phyloP scores from a whole-genome alignment of 2,329 filamentous ascomycete genomes.

The Tolypocladium inflatum region DNA sequence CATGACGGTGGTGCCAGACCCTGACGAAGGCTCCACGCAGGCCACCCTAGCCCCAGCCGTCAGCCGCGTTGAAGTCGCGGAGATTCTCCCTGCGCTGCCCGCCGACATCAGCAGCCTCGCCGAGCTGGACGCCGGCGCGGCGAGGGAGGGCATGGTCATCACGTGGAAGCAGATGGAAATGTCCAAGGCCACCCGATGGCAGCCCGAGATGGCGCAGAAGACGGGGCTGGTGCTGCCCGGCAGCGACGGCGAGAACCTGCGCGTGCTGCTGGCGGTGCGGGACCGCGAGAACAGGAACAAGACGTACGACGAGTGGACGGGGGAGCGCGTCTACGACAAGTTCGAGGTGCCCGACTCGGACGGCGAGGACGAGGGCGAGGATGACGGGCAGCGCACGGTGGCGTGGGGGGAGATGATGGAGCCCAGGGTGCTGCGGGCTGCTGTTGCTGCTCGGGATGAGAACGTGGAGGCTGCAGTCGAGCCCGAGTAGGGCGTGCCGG shows the following conservation, averaged over 20 bases:
- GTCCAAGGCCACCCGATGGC: slow-evolving; percentile 54
- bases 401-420: slow-evolving; percentile 56
- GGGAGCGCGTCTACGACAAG: slow-evolving; percentile 63
- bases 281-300: slow-evolving; percentile 53
- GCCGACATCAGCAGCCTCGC: slow-evolving; percentile 45
- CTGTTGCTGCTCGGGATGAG: slow-evolving; percentile 6
- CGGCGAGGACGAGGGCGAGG: slow-evolving; percentile 47
- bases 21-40: neutral
- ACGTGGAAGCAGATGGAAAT: slow-evolving; percentile 58
- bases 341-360: slow-evolving; percentile 65
- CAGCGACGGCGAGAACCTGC: slow-evolving; percentile 40
- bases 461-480: neutral
- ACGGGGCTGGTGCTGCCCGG: slow-evolving; percentile 57
- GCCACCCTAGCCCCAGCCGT: neutral
- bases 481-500: neutral
- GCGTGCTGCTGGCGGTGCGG: slow-evolving; percentile 57
- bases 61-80: slow-evolving; percentile 12
- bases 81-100: slow-evolving; percentile 57
- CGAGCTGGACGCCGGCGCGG: slow-evolving; percentile 35
- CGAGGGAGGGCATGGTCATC: slow-evolving; percentile 52
- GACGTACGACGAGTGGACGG: slow-evolving; percentile 55
- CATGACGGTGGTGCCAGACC: neutral
- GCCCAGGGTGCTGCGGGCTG: slow-evolving; percentile 49
- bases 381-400: slow-evolving; percentile 53
- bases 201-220: slow-evolving; percentile 52